Conservation (phyloP, 2,329 filamentous ascomycete species). For the Colletotrichum melonis region DNA sequence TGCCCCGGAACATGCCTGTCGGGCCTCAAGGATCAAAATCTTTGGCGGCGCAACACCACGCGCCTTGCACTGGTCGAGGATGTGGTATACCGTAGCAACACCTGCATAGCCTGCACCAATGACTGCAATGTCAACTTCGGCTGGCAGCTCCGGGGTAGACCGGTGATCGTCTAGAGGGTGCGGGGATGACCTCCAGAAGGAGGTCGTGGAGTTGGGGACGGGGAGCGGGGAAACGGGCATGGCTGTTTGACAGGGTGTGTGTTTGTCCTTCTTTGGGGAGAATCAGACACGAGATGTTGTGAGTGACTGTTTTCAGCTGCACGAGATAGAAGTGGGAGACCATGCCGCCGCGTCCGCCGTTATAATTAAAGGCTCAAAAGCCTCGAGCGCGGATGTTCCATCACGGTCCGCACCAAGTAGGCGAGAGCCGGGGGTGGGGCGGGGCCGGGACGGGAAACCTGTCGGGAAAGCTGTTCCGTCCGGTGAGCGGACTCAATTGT, state of each 20-base stretch:
- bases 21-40: slow-evolving; percentile 61
- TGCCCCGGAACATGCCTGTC: slow-evolving; percentile 61
- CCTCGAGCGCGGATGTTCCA: too few relatives aligned
- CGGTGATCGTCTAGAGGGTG: slow-evolving; percentile 36
- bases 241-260: background rate
- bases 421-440: background rate
- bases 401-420: background rate
- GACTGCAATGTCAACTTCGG: slow-evolving; percentile 30
- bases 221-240: slow-evolving; percentile 30
- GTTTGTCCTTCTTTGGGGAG: background rate
- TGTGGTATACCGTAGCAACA: slow-evolving; percentile 36
- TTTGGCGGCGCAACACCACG: slow-evolving; percentile 39
- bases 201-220: slow-evolving; percentile 33
- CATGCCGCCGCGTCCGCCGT: background rate
- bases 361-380: slow-evolving; percentile 1
- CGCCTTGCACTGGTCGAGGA: slow-evolving; percentile 42
- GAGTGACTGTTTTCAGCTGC: background rate
- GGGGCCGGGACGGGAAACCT: background rate
- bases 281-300: background rate
- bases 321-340: background rate
- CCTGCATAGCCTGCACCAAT: slow-evolving; percentile 37
- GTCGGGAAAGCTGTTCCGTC: background rate
- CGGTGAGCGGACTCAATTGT: background rate
- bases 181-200: slow-evolving; percentile 37
- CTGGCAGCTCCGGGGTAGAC: slow-evolving; percentile 33